phyloP scores from a whole-genome alignment of 345 rosid species.

The Corchorus olitorius region DNA sequence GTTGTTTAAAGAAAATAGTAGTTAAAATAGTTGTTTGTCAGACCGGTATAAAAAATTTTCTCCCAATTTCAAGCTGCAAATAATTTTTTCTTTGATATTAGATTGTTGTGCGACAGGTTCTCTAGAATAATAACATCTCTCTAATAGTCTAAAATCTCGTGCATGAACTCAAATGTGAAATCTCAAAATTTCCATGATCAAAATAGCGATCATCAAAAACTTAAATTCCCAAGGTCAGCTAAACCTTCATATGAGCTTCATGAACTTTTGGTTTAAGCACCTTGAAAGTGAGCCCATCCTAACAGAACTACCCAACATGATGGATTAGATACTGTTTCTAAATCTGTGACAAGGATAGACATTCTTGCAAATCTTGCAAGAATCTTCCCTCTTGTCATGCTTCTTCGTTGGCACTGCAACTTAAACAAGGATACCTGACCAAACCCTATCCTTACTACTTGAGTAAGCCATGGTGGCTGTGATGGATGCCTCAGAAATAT shows the following conservation, averaged over 20 bases:
- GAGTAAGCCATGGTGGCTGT: not conserved
- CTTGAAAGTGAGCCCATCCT: not conserved
- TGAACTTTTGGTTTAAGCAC: not conserved
- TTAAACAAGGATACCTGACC: slow-evolving; percentile 1
- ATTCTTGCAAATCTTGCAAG: not conserved
- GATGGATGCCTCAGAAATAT: not conserved
- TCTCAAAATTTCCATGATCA: slow-evolving; percentile 2
- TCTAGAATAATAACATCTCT: not conserved
- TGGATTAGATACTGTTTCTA: not conserved
- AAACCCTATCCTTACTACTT: not conserved
- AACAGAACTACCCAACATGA: not conserved
- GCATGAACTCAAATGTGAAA: slow-evolving; percentile 1
- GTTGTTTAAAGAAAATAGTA: not conserved
- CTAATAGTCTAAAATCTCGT: not conserved
- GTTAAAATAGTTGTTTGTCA: not conserved
- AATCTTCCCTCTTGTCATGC: not conserved
- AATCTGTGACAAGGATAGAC: not conserved
- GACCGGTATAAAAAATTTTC: not conserved
- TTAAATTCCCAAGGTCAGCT: not conserved
- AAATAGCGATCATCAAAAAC: no score
- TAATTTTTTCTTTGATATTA: not conserved
- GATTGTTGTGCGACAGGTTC: not conserved
- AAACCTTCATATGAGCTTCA: not conserved
- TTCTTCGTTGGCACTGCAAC: not conserved
- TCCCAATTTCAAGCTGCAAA: not conserved